phyloP scores from a whole-genome alignment of 352 stramenopile genomes.

The Pythium sp. region DNA sequence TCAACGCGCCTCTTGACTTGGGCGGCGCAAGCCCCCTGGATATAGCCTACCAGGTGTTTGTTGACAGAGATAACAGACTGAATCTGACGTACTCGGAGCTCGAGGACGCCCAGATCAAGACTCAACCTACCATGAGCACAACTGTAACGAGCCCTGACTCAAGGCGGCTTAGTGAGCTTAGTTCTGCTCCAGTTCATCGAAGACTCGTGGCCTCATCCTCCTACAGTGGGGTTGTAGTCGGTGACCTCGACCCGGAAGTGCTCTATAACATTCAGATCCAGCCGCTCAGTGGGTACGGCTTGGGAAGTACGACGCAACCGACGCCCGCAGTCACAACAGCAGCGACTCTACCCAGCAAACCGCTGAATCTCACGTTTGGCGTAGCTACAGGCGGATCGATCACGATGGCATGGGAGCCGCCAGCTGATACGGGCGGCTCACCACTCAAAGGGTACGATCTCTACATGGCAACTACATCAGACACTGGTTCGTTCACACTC shows the following conservation, averaged over 20 bases:
- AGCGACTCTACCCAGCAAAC: constrained; percentile 31
- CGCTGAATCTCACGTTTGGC: constrained; percentile 18
- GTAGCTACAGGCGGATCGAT: constrained; percentile 37
- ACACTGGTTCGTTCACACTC: constrained; percentile 20
- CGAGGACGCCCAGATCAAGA: not conserved
- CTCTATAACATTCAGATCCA: constrained; percentile 55
- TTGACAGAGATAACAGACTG: constrained; percentile 30
- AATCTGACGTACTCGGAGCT: constrained; percentile 39
- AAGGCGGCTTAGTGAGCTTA: constrained; percentile 12
- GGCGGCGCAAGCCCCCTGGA: constrained; percentile 31
- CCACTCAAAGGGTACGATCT: constrained; percentile 38
- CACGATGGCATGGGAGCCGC: constrained; percentile 32
- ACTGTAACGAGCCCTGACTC: not conserved
- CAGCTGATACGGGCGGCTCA: constrained; percentile 43
- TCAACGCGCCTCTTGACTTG: constrained; percentile 55
- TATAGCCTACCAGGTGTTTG: constrained; percentile 50
- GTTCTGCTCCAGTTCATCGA: not conserved
- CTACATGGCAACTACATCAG: constrained; percentile 18
- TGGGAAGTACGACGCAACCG: constrained; percentile 21
- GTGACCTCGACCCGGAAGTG: constrained; percentile 42
- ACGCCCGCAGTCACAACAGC: constrained; percentile 28
- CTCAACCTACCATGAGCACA: not conserved
- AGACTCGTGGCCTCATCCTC: constrained; percentile 8
- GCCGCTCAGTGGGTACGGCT: constrained; percentile 31
- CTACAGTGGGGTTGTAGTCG: constrained; percentile 26